Conservation (phyloP, 257 asterid genomes). For the Scutellaria galericulata region DNA sequence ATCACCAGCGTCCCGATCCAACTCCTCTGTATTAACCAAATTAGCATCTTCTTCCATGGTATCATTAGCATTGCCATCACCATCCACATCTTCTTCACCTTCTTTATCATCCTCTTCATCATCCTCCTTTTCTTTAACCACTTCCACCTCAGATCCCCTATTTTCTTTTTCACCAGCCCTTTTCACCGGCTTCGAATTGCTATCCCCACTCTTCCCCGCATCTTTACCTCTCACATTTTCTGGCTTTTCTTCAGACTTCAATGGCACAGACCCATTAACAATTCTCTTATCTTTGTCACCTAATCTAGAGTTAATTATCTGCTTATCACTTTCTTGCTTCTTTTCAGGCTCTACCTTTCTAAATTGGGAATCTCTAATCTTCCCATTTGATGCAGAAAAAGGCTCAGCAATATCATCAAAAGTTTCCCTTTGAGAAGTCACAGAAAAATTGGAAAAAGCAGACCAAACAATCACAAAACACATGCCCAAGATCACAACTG, state of each 20-base stretch:
- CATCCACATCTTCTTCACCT: slow-evolving; percentile 47
- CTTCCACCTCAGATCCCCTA: slow-evolving; percentile 63
- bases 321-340: slow-evolving; percentile 39
- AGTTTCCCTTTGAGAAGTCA: slow-evolving; percentile 74
- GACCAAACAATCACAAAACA: slow-evolving; percentile 90
- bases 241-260: slow-evolving; percentile 51
- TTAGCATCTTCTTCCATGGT: slow-evolving; percentile 50
- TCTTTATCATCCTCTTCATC: slow-evolving; percentile 44
- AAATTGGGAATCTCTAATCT: slow-evolving; percentile 37
- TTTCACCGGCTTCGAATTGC: slow-evolving; percentile 37
- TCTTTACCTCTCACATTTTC: slow-evolving; percentile 39
- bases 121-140: slow-evolving; percentile 39
- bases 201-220: slow-evolving; percentile 36
- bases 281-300: slow-evolving; percentile 52
- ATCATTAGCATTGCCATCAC: slow-evolving; percentile 42
- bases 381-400: slow-evolving; percentile 51
- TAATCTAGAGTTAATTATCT: slow-evolving; percentile 40
- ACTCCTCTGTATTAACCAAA: slow-evolving; percentile 45
- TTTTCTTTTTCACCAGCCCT: slow-evolving; percentile 44
- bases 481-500: slow-evolving; percentile 73
- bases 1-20: slow-evolving; percentile 56
- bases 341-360: slow-evolving; percentile 46
- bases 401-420: slow-evolving; percentile 89
- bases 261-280: slow-evolving; percentile 47
- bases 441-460: slow-evolving; percentile 72